A percentile compares a stretch with the other conserved stretches of the same genome.
phyloP scores from a whole-genome alignment of 495 filamentous ascomycete genomes.

The Aspergillus heteromorphus region DNA sequence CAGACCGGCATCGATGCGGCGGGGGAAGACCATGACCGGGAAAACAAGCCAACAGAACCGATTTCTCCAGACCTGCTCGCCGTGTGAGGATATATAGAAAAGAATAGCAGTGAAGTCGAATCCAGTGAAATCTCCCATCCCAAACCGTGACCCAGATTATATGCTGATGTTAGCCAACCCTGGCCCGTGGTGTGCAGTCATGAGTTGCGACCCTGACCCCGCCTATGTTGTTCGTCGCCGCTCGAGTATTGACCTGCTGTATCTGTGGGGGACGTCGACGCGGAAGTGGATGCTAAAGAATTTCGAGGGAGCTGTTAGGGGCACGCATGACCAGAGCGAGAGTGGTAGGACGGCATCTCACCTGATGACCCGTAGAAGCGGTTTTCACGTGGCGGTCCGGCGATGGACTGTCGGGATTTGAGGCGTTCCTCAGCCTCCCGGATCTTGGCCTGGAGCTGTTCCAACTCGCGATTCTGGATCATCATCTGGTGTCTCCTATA shows the following conservation, averaged over 20 bases:
- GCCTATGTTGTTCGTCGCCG: conserved; percentile 20
- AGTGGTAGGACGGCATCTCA: conserved; percentile 6
- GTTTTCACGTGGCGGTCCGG: conserved; percentile 7
- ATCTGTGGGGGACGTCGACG: conserved; percentile 20
- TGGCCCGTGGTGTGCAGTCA: conserved; percentile 11
- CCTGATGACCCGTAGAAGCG: conserved; percentile 18
- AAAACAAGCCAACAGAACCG: conserved; percentile 15
- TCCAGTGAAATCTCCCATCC: conserved; percentile 7
- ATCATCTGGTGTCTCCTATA: conserved; percentile 65
- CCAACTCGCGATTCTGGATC: conserved; percentile 71
- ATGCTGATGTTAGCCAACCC: conserved; percentile 12
- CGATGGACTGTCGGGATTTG: conserved; percentile 40
- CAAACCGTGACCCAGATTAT: conserved; percentile 13
- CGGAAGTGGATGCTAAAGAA: conserved; percentile 12
- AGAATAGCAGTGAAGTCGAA: conserved; percentile 10
- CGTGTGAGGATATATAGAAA: conserved; percentile 11
- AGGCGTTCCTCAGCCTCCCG: conserved; percentile 80
- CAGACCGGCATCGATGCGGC: not conserved
- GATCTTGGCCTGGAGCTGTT: conserved; percentile 76
- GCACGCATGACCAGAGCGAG: not conserved
- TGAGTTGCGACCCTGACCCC: conserved; percentile 10
- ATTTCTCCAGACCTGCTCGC: conserved; percentile 18
- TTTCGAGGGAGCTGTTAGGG: conserved; percentile 3
- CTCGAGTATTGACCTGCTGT: conserved; percentile 19
- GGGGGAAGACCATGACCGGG: conserved; percentile 4